Base-by-base conservation (phyloP, 352 stramenopile genomes). In the Phytophthora hibernalis region DNA sequence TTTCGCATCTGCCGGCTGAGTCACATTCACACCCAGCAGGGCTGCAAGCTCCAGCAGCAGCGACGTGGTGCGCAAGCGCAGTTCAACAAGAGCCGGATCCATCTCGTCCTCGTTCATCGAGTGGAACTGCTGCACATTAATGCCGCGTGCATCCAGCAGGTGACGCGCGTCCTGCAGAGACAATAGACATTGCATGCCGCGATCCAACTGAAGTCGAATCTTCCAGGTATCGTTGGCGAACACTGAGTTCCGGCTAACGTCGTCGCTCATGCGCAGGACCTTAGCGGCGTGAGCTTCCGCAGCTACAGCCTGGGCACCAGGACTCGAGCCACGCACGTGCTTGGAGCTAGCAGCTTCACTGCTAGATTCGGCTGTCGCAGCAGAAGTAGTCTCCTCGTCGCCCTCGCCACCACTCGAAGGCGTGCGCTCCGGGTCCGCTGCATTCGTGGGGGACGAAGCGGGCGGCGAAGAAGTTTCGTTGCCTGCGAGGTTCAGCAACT, bases 41-140 rank as follows among this genome's bases (percentile, higher is more conserved):
- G 56, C 52, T 3, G 86, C 85, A 3, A 96, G 62, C 61, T 95
- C 86, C 0, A 93, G 61, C 40, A 96, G 65, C 51, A 96, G 43
- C 40, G 70, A 76, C 4, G 86, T 92, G 11, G 88, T 96, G 22
- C 80, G 79, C 15, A 69, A 72, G 31, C 88, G 88, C 50, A 96
- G 59, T 48, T 90, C 75, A 1, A 82, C 73, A 2, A 96, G 79
- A 31, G 86, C 76, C 1, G 84, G 81, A 45, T 94, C 88, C 61
- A 96, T 92, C 43, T 88, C 76, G 30, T 73, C 40, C 11, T 78
- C 73, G 62, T 88, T 76, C 76, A 95, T 84, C 28, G 85, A 88
- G 61, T 96, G 88, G 62, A 96, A 96, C 50, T 93, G 82, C 69
- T 93, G 85, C 24, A 95, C 88, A 47, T 95, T 93, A 31, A 96